Evolutionary conservation across 2,329 filamentous ascomycete genomes (phyloP), one percentile per base, ranked within the genome.

Genomic region (Ceratocystis eucalypticola): DNA sequence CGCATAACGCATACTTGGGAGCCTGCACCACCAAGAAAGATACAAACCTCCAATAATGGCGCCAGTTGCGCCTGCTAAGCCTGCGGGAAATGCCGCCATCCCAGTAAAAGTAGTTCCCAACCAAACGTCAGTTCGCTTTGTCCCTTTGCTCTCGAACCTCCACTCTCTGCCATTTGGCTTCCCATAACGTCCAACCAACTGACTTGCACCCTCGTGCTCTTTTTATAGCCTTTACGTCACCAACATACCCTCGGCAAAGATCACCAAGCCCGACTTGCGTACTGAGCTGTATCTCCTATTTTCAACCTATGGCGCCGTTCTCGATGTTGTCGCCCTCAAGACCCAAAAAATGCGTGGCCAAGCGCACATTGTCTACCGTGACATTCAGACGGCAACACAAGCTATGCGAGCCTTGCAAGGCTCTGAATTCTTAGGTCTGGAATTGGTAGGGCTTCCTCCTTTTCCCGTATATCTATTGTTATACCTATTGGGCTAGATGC

Each of bases 321-420:
- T 99, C 67, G 94, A 99, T 74, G 84, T 99, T 22, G 88, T 96
- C 62, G 89, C 90, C 37, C 80, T 96, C 71, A 95, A 91, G 78
- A 96, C 90, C 1, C 81, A 82, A 75, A 91, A 91, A 77, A 96
- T 97, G 92, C 88, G 94, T 62, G 94, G 94, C 2, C 94, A 99
- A 77, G 94, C 94, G 69, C 94, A 97, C 73, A 80, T 99, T 68
- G 88, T 94, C 15, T 97, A 91, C 75, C 84, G 89, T 67, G 93
- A 99, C 74, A 80, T 93, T 44, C 88, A 96, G 70, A 86, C 90
- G n/a, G 91, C 91, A 64, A 96, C 92, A 28, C 91, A 96, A 74
- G 94, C 94, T 1, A 90, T 99, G 90, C 82, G 93, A 70, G 86
- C 89, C 10, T 79, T 96, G 61, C 88, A 97, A 71, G 91, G 89